Evolutionary conservation across 371 early-diverging fungal species (phyloP).

Genomic region (Smittium culicis): DNA sequence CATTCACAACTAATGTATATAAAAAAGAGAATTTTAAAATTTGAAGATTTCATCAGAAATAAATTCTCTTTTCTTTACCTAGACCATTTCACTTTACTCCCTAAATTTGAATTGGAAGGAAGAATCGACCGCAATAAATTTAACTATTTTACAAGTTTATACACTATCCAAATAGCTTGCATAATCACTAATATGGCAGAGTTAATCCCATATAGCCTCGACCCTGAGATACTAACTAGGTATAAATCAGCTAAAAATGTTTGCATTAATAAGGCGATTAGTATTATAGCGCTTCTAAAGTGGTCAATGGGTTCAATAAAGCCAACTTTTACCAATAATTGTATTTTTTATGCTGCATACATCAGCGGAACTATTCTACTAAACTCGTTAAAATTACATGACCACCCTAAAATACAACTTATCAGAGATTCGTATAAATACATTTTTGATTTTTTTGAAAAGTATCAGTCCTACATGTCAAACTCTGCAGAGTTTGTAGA

Average conservation of each 20-base stretch:
- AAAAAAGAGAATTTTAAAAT: not conserved
- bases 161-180: not conserved
- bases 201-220: not conserved
- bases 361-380: not conserved
- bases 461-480: not conserved
- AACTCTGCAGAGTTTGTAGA: not conserved
- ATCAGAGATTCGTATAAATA: not conserved
- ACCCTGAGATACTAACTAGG: not conserved
- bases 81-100: not conserved
- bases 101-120: not conserved
- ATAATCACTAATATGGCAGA: not conserved
- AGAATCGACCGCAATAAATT: not conserved
- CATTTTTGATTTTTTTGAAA: not conserved
- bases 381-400: not conserved
- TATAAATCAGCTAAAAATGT: not conserved
- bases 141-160: not conserved
- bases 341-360: not conserved
- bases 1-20: not conserved
- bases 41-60: too few relatives aligned
- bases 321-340: not conserved
- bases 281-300: not conserved
- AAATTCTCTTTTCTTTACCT: too few relatives aligned
- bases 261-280: not conserved
- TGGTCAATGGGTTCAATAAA: not conserved
- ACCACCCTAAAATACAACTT: not conserved